These are phyloP conservation scores for Galerina marginata DNA, from an alignment of 768 basidiomycete genomes.

Conservation along the genomic window DNA sequence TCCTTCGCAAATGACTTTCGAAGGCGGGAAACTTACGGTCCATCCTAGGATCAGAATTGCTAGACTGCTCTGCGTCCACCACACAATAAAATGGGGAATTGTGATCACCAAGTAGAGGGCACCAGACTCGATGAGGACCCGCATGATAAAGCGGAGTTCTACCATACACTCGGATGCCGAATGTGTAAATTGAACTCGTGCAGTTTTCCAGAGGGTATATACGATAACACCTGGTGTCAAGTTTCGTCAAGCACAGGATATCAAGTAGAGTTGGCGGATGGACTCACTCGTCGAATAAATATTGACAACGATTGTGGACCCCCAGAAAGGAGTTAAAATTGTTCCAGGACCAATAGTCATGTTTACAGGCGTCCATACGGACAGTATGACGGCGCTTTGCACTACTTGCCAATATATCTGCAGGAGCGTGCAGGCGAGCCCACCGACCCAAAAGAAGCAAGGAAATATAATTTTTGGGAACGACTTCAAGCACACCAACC, in stretches of 20 bases:
- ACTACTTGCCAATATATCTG: constrained; percentile 13
- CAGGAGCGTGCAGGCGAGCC: constrained; percentile 3
- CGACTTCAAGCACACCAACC: constrained; percentile 6
- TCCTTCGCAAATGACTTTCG: neutral
- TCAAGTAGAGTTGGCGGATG: too few species aligned
- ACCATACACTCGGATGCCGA: neutral
- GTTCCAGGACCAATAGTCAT: constrained; percentile 21
- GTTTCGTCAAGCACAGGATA: too few species aligned
- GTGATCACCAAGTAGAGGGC: constrained; percentile 13
- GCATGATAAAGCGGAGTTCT: constrained; percentile 14
- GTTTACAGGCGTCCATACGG: constrained; percentile 17
- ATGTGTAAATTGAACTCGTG: neutral
- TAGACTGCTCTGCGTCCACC: constrained; percentile 13
- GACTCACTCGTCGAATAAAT: constrained; percentile 20
- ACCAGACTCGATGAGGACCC: constrained; percentile 17
- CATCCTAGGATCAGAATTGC: constrained; percentile 15
- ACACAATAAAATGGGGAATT: constrained; percentile 19
- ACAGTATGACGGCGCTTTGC: neutral
- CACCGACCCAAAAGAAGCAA: constrained; percentile 10
- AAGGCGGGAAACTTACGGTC: constrained; percentile 4
- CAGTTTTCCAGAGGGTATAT: constrained; percentile 11
- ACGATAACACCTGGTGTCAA: constrained; percentile 8
- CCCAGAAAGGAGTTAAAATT: constrained; percentile 22
- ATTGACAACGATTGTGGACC: constrained; percentile 19
- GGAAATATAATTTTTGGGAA: constrained; percentile 5